These are phyloP conservation scores for Malassezia restricta DNA, from an alignment of 1,284 basidiomycete genomes.

Conservation along the genomic window DNA sequence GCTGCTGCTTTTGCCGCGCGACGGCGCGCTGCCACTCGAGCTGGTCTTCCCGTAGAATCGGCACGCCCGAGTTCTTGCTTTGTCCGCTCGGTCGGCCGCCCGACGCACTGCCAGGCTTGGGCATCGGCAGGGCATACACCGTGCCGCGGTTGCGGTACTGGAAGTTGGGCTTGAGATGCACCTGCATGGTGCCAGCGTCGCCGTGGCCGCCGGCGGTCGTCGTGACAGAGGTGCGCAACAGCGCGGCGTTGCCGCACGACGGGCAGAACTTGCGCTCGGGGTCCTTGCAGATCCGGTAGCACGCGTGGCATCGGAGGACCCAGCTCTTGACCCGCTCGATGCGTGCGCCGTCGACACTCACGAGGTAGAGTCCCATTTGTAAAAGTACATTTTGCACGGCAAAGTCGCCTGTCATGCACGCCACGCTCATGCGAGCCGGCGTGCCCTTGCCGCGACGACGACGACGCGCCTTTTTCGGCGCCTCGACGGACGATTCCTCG, in stretches of 20 bases:
- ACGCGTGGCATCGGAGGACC: slow-evolving; percentile 93
- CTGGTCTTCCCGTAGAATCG: slow-evolving; percentile 42
- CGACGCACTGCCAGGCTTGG: slow-evolving; percentile 59
- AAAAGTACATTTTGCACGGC: slow-evolving; percentile 97
- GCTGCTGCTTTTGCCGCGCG: slow-evolving; percentile 19
- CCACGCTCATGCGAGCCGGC: slow-evolving; percentile 29
- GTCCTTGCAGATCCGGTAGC: slow-evolving; percentile 99
- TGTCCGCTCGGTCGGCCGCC: slow-evolving; percentile 27
- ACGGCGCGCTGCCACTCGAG: slow-evolving; percentile 41
- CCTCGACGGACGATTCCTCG: slow-evolving; percentile 16
- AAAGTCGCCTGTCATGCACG: slow-evolving; percentile 80
- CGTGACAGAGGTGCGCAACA: slow-evolving; percentile 72
- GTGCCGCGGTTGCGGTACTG: slow-evolving; percentile 86
- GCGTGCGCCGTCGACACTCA: slow-evolving; percentile 80
- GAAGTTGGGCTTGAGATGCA: slow-evolving; percentile 52
- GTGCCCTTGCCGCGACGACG: slow-evolving; percentile 12
- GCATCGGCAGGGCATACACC: slow-evolving; percentile 80
- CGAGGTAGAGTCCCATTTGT: slow-evolving; percentile 82
- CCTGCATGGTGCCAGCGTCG: slow-evolving; percentile 21
- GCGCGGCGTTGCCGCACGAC: slow-evolving; percentile 83
- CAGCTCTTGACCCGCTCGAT: slow-evolving; percentile 87
- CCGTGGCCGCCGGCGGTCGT: slow-evolving; percentile 8
- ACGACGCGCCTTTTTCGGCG: not conserved
- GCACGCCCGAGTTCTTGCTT: slow-evolving; percentile 20
- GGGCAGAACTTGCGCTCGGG: slow-evolving; percentile 91